Conservation (phyloP, 305 asterid species). For the Fraxinus latifolia region DNA sequence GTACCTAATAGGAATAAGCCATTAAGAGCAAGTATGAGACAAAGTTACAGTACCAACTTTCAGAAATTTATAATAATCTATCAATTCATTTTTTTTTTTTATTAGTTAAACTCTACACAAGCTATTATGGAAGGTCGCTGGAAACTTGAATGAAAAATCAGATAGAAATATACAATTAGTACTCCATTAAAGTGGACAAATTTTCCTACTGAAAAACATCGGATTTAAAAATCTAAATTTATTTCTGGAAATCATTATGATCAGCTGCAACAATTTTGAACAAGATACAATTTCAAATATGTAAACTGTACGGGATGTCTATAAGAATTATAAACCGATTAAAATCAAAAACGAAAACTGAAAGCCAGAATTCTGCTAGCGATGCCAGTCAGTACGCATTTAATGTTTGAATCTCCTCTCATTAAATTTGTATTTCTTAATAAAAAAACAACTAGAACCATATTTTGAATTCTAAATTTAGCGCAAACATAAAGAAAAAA, state of each 20-base stretch:
- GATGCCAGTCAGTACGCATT: neutral
- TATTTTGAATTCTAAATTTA: neutral
- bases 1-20: conserved; percentile 26
- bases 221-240: neutral
- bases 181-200: neutral
- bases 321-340: neutral
- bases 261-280: neutral
- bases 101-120: neutral
- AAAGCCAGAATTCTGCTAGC: neutral
- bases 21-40: conserved; percentile 21
- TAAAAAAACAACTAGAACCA: neutral
- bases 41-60: neutral
- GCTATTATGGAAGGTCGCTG: neutral
- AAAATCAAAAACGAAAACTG: neutral
- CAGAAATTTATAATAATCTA: neutral
- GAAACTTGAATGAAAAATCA: neutral
- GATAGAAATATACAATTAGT: neutral
- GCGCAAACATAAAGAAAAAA: neutral
- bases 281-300: neutral
- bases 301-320: neutral
- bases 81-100: neutral
- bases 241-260: neutral
- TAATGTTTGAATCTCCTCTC: neutral
- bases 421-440: neutral
- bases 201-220: neutral